Conservation (phyloP, 1,284 basidiomycete species). For the Heterobasidion parviporum region DNA sequence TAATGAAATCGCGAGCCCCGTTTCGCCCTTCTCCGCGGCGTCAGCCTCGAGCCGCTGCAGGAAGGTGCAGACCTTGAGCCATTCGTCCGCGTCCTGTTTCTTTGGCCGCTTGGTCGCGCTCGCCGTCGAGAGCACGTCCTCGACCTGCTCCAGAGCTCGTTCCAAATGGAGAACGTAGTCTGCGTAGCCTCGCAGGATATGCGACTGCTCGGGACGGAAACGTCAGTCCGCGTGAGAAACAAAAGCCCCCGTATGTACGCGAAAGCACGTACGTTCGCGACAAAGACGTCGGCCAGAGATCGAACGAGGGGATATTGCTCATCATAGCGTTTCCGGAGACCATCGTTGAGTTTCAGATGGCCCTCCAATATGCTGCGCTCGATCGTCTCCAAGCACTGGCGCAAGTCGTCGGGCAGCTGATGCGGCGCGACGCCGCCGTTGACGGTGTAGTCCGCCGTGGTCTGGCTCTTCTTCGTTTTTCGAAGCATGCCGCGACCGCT, state of each 20-base stretch:
- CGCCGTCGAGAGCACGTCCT: constrained; percentile 65
- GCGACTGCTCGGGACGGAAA: constrained; percentile 46
- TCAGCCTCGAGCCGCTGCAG: constrained; percentile 71
- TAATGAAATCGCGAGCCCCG: constrained; percentile 86
- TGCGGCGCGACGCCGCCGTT: constrained; percentile 57
- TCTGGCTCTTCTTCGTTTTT: constrained; percentile 56
- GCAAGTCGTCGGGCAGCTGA: constrained; percentile 79
- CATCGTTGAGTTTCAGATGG: constrained; percentile 76
- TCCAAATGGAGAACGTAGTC: constrained; percentile 90
- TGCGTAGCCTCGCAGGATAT: constrained; percentile 87
- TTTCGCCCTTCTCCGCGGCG: constrained; percentile 83
- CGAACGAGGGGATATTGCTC: constrained; percentile 90
- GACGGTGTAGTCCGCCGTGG: constrained; percentile 31
- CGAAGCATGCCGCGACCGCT: constrained; percentile 46
- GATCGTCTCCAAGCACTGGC: constrained; percentile 78
- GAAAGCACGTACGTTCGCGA: constrained; percentile 67
- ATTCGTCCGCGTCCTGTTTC: constrained; percentile 71
- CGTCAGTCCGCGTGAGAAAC: constrained; percentile 1
- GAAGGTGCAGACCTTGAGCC: constrained; percentile 65
- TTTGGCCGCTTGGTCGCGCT: constrained; percentile 63
- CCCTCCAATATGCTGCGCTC: constrained; percentile 81
- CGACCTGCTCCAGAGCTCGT: constrained; percentile 79
- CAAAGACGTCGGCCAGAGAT: constrained; percentile 88
- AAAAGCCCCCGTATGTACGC: constrained; percentile 4
- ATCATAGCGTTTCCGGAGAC: constrained; percentile 80